Conservation (phyloP, 495 filamentous ascomycete species). For the Rhizodiscina lignyota region DNA sequence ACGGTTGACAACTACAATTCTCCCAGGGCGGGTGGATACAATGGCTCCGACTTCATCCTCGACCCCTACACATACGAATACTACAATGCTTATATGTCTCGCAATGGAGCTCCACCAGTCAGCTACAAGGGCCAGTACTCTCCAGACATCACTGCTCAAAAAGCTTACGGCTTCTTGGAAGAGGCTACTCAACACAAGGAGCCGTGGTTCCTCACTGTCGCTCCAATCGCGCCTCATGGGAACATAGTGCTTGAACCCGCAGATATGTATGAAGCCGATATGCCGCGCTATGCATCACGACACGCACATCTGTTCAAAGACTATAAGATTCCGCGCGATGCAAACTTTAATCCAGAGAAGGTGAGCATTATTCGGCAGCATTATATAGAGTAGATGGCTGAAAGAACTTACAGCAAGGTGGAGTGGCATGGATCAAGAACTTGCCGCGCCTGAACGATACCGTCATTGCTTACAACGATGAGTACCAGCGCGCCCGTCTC, state of each 20-base stretch:
- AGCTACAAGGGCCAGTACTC: slow-evolving; percentile 27
- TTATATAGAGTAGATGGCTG: too few species aligned
- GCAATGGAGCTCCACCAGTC: slow-evolving; percentile 33
- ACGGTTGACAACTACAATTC: slow-evolving; percentile 16
- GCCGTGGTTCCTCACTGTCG: slow-evolving; percentile 56
- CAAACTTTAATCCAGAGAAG: slow-evolving; percentile 27
- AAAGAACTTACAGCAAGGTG: too few species aligned
- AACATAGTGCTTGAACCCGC: slow-evolving; percentile 31
- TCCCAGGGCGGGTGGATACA: slow-evolving; percentile 41
- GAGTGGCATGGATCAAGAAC: slow-evolving; percentile 43
- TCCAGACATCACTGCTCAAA: slow-evolving; percentile 44
- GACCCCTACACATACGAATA: slow-evolving; percentile 61
- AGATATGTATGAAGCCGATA: too few species aligned
- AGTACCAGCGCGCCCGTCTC: slow-evolving; percentile 48
- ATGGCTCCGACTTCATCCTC: slow-evolving; percentile 46
- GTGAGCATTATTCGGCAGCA: too few species aligned
- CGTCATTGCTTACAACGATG: slow-evolving; percentile 46
- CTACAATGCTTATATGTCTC: slow-evolving; percentile 47
- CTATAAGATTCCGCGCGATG: slow-evolving; percentile 30
- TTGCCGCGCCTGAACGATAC: slow-evolving; percentile 34
- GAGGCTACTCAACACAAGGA: slow-evolving; percentile 32
- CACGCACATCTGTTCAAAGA: slow-evolving; percentile 32
- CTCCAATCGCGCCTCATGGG: slow-evolving; percentile 50
- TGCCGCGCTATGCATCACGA: slow-evolving; percentile 13
- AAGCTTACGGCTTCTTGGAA: slow-evolving; percentile 44